phyloP scores from a whole-genome alignment of 1,139 yeast species.

The Geotrichum phurueaensis region DNA sequence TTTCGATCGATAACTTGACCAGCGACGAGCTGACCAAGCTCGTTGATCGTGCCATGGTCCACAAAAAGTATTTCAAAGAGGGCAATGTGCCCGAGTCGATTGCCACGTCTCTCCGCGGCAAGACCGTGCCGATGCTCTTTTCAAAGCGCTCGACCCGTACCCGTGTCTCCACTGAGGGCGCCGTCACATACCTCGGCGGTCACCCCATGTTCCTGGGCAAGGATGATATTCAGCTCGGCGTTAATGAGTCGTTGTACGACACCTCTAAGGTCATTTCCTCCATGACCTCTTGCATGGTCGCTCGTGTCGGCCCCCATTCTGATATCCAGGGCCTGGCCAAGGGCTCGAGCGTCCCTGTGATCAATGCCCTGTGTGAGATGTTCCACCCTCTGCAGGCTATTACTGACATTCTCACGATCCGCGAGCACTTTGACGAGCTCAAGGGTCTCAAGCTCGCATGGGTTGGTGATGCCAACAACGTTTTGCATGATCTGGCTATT shows the following conservation, averaged over 20 bases:
- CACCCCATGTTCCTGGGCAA: constrained; percentile 95
- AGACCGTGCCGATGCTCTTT: constrained; percentile 74
- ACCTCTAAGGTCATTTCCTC: constrained; percentile 85
- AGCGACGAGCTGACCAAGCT: constrained; percentile 62
- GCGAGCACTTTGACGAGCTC: constrained; percentile 56
- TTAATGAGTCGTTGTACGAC: constrained; percentile 83
- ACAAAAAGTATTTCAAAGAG: constrained; percentile 30
- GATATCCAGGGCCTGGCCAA: constrained; percentile 70
- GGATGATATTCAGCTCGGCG: constrained; percentile 93
- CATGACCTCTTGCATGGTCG: constrained; percentile 92
- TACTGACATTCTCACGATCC: constrained; percentile 80
- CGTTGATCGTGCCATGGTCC: constrained; percentile 41
- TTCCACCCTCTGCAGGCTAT: constrained; percentile 95
- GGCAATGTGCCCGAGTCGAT: constrained; percentile 24
- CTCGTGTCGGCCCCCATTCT: constrained; percentile 82
- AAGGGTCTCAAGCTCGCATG: constrained; percentile 77
- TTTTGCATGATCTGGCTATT: constrained; percentile 86
- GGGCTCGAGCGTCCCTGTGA: constrained; percentile 75
- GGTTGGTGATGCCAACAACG: constrained; percentile 97
- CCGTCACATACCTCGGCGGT: constrained; percentile 88
- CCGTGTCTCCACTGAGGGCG: constrained; percentile 90
- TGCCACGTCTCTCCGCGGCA: constrained; percentile 51
- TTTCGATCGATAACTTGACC: constrained; percentile 70
- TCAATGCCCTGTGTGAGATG: constrained; percentile 86
- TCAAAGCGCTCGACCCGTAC: constrained; percentile 93